Evolutionary conservation across 2,329 filamentous ascomycete species (phyloP).

Genomic region (Nigrospora sphaerica): DNA sequence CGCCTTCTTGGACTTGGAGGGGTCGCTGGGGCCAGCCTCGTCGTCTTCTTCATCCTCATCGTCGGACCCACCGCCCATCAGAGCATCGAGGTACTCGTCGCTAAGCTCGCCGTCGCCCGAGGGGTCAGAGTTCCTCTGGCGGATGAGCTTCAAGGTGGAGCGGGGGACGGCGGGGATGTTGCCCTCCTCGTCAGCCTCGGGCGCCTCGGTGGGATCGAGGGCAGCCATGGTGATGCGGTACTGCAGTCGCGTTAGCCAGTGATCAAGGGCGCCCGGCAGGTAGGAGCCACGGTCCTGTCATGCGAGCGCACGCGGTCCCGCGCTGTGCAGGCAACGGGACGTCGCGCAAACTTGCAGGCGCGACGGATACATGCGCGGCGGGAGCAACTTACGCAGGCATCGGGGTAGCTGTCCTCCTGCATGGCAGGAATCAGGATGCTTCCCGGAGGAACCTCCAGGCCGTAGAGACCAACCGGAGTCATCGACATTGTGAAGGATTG

Average conservation of each 20-base stretch:
- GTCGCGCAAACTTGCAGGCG: too few relatives aligned
- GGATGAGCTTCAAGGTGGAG: conserved; percentile 87
- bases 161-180: conserved; percentile 59
- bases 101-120: conserved; percentile 55
- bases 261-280: neutral
- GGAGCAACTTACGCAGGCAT: conserved; percentile 62
- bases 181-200: conserved; percentile 56
- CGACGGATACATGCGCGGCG: too few relatives aligned
- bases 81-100: conserved; percentile 54
- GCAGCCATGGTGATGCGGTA: conserved; percentile 99
- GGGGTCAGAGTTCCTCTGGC: conserved; percentile 50
- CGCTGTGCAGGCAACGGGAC: too few relatives aligned
- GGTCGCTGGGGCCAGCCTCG: conserved; percentile 89
- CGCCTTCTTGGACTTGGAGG: conserved; percentile 81
- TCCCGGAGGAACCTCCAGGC: conserved; percentile 82
- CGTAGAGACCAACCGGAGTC: conserved; percentile 72
- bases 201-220: conserved; percentile 78
- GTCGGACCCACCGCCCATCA: conserved; percentile 41
- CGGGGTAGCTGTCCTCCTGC: conserved; percentile 57
- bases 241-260: conserved; percentile 33
- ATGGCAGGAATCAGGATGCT: conserved; percentile 75
- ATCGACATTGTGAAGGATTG: neutral
- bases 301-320: too few relatives aligned
- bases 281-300: neutral
- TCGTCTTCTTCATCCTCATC: conserved; percentile 51